These are phyloP conservation scores for Schizonepeta tenuifolia DNA, from an alignment of 257 asterid species.

Conservation along the genomic window DNA sequence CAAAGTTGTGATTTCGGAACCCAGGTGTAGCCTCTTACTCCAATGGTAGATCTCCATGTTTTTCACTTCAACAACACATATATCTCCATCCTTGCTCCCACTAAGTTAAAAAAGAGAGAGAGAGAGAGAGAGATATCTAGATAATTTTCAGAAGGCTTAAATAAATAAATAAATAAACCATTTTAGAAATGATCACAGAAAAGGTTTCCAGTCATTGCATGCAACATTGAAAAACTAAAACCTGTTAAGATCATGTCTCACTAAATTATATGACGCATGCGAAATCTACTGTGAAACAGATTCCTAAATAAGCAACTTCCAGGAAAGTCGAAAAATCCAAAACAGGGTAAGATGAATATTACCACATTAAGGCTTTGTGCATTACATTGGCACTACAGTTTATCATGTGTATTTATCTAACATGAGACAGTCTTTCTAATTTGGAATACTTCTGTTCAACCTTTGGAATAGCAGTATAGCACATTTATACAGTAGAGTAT, in stretches of 20 bases:
- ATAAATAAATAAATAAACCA: background rate
- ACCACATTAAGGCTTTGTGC: background rate
- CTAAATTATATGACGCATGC: background rate
- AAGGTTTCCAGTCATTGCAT: background rate
- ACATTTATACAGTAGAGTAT: background rate
- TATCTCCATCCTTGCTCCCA: constrained; percentile 97
- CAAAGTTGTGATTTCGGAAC: constrained; percentile 70
- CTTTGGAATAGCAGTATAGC: constrained; percentile 1
- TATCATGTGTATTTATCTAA: background rate
- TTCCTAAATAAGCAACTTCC: background rate
- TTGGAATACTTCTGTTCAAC: background rate
- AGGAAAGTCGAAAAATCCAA: background rate
- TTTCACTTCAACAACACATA: constrained; percentile 82
- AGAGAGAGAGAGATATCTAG: background rate
- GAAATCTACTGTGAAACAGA: background rate
- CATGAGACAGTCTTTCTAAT: background rate
- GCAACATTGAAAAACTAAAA: constrained; percentile 16
- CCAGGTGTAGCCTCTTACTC: constrained; percentile 89
- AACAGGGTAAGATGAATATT: background rate
- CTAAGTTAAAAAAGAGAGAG: constrained; percentile 43
- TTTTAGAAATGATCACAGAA: constrained; percentile 2
- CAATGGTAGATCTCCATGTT: constrained; percentile 83
- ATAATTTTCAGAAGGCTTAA: constrained; percentile 6
- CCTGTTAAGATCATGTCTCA: background rate
- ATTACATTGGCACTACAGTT: background rate